Conservation (phyloP, 1,139 yeast genomes). For the Candida neerlandica region DNA sequence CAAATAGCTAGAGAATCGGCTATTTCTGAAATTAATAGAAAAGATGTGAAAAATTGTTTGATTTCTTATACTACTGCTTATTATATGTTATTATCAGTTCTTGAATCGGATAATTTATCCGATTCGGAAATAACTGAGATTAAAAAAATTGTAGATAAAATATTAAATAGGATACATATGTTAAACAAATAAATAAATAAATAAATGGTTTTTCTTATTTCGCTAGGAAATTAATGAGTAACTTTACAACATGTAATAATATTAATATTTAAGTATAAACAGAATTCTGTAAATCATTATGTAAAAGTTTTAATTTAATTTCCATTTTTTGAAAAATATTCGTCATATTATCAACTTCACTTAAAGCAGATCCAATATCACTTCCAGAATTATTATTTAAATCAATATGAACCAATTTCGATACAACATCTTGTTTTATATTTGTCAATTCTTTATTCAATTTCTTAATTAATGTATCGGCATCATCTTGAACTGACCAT, state of each 20-base stretch:
- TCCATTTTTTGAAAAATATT: constrained; percentile 48
- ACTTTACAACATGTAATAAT: too few species aligned
- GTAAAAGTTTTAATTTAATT: constrained; percentile 16
- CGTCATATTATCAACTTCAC: constrained; percentile 69
- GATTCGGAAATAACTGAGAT: neutral
- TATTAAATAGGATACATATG: constrained; percentile 5
- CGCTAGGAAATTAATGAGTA: too few species aligned
- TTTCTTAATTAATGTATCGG: constrained; percentile 56
- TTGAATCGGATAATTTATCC: neutral
- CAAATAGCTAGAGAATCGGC: constrained; percentile 94
- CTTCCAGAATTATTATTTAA: constrained; percentile 39
- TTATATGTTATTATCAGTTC: constrained; percentile 67
- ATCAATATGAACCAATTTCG: constrained; percentile 42
- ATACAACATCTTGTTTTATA: constrained; percentile 41
- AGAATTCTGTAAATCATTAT: constrained; percentile 4
- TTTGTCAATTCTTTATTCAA: constrained; percentile 52
- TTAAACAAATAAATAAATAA: constrained; percentile 1
- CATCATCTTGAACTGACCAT: constrained; percentile 71
- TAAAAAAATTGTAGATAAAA: neutral
- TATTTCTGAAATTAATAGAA: constrained; percentile 76
- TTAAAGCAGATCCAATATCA: constrained; percentile 47
- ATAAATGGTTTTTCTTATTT: neutral
- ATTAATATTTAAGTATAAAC: neutral
- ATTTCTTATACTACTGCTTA: constrained; percentile 86
- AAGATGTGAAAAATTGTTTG: constrained; percentile 79